These are phyloP conservation scores for Prunus fruticosa DNA, from an alignment of 306 rosid species.

Conservation along the genomic window DNA sequence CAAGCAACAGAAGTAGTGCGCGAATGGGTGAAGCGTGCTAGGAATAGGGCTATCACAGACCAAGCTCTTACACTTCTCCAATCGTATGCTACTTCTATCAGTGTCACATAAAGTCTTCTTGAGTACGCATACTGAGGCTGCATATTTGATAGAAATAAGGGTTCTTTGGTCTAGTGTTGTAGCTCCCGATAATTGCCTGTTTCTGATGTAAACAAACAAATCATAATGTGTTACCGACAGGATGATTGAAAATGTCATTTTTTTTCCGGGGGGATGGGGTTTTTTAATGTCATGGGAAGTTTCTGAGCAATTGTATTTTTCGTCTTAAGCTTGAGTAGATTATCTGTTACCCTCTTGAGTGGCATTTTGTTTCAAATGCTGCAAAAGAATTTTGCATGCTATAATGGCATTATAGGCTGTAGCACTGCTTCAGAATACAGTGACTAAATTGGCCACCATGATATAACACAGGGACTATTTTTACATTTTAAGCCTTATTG, in stretches of 20 bases:
- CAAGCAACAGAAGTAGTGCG: conserved; percentile 66
- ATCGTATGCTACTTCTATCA: conserved; percentile 77
- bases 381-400: background rate
- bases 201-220: conserved; percentile 23
- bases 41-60: conserved; percentile 95
- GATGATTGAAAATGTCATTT: conserved; percentile 22
- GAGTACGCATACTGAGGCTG: conserved; percentile 9
- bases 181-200: background rate
- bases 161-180: conserved; percentile 25
- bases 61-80: conserved; percentile 82
- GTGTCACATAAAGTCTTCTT: conserved; percentile 45
- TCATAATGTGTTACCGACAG: conserved; percentile 20
- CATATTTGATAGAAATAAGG: background rate
- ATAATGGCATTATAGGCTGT: background rate
- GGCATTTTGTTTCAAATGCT: conserved; percentile 8
- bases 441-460: no score
- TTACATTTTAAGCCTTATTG: no score
- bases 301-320: conserved; percentile 21
- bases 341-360: background rate
- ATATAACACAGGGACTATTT: no score
- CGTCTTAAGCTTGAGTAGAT: background rate
- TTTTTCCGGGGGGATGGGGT: conserved; percentile 10
- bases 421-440: background rate
- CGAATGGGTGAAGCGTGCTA: conserved; percentile 70
- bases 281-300: conserved; percentile 21